A percentile compares a stretch with the other conserved stretches of the same genome.
phyloP scores from a whole-genome alignment of 2,329 filamentous ascomycete genomes.

The Tolypocladium album region DNA sequence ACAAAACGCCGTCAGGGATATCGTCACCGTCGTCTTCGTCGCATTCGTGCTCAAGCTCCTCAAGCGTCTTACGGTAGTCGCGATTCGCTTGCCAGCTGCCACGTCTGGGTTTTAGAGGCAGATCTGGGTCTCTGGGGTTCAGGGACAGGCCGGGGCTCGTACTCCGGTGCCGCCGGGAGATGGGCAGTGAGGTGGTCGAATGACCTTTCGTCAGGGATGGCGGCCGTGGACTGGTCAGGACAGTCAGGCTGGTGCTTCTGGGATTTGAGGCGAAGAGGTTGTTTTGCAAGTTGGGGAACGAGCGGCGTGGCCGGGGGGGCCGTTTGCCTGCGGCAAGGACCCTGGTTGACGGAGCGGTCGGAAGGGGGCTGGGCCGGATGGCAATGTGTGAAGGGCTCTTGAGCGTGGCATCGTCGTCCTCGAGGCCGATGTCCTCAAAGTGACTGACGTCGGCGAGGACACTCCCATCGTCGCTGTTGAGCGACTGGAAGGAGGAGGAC shows the following conservation, averaged over 20 bases:
- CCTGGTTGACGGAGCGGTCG: conserved; percentile 17
- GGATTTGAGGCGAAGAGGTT: conserved; percentile 37
- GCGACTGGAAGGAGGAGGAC: conserved; percentile 78
- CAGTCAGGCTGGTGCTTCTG: conserved; percentile 35
- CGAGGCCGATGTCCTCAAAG: conserved; percentile 89
- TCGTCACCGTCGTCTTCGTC: conserved; percentile 68
- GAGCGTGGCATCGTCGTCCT: conserved; percentile 47
- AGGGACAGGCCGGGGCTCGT: conserved; percentile 39
- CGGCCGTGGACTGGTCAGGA: conserved; percentile 23
- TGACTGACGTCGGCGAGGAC: conserved; percentile 64
- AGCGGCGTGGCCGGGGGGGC: conserved; percentile 25
- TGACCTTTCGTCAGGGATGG: conserved; percentile 14
- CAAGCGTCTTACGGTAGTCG: conserved; percentile 50
- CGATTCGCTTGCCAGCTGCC: conserved; percentile 62
- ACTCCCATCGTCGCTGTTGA: conserved; percentile 62
- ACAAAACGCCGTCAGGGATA: conserved; percentile 66
- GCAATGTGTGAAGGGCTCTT: conserved; percentile 35
- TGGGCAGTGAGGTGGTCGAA: conserved; percentile 26
- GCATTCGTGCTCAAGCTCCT: conserved; percentile 66
- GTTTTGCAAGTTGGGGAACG: conserved; percentile 33
- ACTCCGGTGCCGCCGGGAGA: conserved; percentile 33
- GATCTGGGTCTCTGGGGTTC: conserved; percentile 30
- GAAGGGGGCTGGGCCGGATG: conserved; percentile 18
- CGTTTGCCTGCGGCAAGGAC: conserved; percentile 19
- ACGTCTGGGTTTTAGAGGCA: conserved; percentile 33